Base-by-base conservation (phyloP, 2,329 filamentous ascomycete genomes). In the Gnomoniopsis smithogilvyi region DNA sequence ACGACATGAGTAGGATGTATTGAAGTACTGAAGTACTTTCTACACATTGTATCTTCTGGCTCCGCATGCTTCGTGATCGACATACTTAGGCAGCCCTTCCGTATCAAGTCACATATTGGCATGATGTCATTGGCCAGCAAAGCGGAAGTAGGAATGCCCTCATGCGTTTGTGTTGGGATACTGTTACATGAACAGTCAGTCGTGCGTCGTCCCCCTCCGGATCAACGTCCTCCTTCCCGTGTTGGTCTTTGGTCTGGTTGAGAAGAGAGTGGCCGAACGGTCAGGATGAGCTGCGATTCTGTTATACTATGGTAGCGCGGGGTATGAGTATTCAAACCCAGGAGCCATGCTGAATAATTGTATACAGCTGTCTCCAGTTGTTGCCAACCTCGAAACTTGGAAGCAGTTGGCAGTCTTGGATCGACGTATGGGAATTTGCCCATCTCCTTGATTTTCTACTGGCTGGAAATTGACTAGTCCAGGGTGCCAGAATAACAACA, bases 41-140 rank as follows among this genome's bases (percentile, higher is more conserved):
- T 30, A 4, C 26, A 30, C 26, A 30, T 8, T 30, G 26, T n/a
- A n/a, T 30, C 26, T 19, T 21, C 47, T 50, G 45, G 49, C 49
- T 24, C 24, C 6, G 26, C 34, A 58, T 41, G 58, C 54, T 46
- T 60, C 45, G 58, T 55, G 61, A 62, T 64, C 59, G 54, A 56
- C 61, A 57, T 36, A 15, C 34, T 38, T 15, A 8, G 34, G 34
- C 34, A 41, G 49, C 53, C 41, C 38, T 51, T 34, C 52, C 54
- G 52, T 58, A 52, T 48, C 55, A 14, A 51, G 60, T 52, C 36
- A 56, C 61, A 48, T 33, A 48, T 59, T 54, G 49, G 49, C 64
- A 66, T 67, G 64, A 66, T 66, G 65, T 67, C 65, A 67, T 60
- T 64, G 64, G 64, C 58, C 61, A 58, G 46, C 48, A 33, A 46